These are phyloP conservation scores for Termitomyces sp. DNA, from an alignment of 768 basidiomycete genomes.

Conservation along the genomic window DNA sequence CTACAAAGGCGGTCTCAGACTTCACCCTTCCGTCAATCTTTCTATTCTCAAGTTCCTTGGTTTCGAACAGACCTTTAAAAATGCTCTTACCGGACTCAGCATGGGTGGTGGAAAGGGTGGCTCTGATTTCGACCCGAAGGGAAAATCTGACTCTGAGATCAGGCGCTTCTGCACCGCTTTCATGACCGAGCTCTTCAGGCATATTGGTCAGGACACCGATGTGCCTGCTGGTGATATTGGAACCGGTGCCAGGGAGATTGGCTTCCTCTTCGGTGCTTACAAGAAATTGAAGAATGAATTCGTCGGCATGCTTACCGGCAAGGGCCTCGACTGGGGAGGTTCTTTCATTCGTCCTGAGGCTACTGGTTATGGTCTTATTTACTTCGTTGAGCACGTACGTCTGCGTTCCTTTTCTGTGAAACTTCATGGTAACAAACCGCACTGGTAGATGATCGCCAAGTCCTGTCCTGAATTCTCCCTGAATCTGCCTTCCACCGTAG, in stretches of 20 bases:
- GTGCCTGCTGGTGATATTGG: conserved; percentile 76
- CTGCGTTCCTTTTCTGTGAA: neutral
- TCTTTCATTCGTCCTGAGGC: conserved; percentile 73
- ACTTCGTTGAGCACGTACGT: conserved; percentile 68
- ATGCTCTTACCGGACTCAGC: conserved; percentile 69
- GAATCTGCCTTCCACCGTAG: conserved; percentile 38
- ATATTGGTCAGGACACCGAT: conserved; percentile 72
- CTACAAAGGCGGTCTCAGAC: conserved; percentile 74
- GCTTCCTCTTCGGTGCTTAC: conserved; percentile 75
- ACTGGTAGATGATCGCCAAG: conserved; percentile 47
- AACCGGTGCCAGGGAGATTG: conserved; percentile 71
- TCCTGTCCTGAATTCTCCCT: conserved; percentile 55
- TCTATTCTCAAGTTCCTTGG: conserved; percentile 84
- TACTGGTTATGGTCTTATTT: conserved; percentile 70
- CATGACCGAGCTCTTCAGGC: conserved; percentile 70
- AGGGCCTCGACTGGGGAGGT: conserved; percentile 66
- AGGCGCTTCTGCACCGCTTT: conserved; percentile 66
- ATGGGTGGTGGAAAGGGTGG: conserved; percentile 84
- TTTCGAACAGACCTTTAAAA: conserved; percentile 80
- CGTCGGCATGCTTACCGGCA: conserved; percentile 66
- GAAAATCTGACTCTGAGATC: conserved; percentile 71
- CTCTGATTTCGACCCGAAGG: conserved; percentile 79
- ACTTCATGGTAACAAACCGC: neutral
- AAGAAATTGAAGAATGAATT: conserved; percentile 72
- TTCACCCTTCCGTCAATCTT: conserved; percentile 76